Evolutionary conservation across 169 alveolate species (phyloP).

Genomic region (Eimeria tenella): DNA sequence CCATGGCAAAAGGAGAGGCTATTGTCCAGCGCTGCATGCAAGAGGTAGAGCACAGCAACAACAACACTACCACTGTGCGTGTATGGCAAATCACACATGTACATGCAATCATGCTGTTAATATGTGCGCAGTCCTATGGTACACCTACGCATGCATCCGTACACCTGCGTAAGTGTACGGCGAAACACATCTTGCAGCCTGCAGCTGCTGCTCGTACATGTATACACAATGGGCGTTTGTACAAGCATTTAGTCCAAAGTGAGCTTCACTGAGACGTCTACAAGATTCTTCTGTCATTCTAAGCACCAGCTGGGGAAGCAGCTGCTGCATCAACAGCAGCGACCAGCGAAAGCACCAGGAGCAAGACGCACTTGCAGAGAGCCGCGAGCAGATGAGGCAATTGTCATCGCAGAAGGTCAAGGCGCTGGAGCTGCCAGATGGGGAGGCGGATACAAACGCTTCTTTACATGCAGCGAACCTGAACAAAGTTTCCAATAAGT

Average conservation of each 20-base stretch:
- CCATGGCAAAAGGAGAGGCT: conserved; percentile 41
- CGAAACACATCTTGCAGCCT: too few species aligned
- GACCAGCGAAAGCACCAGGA: neutral
- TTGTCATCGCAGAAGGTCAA: conserved; percentile 51
- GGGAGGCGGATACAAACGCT: conserved; percentile 48
- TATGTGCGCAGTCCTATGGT: too few species aligned
- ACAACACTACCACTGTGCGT: neutral
- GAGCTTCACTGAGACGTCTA: neutral
- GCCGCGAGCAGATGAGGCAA: conserved; percentile 62
- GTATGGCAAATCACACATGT: neutral
- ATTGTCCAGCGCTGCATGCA: conserved; percentile 46
- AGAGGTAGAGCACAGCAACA: neutral
- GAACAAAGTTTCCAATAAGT: neutral
- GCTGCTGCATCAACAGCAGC: conserved; percentile 14
- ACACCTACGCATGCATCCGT: too few species aligned
- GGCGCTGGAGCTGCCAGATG: conserved; percentile 68
- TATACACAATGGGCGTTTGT: neutral
- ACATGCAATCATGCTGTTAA: neutral
- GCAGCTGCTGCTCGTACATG: neutral
- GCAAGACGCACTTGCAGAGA: conserved; percentile 56
- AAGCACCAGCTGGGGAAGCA: neutral
- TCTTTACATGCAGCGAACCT: conserved; percentile 67
- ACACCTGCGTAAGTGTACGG: too few species aligned
- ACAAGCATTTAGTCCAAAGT: neutral
- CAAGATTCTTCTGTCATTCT: neutral